A percentile compares a stretch with the other conserved stretches of the same genome.
These are phyloP conservation scores for Penicillium sp. DNA, from an alignment of 2,329 filamentous ascomycete species.

Conservation along the genomic window DNA sequence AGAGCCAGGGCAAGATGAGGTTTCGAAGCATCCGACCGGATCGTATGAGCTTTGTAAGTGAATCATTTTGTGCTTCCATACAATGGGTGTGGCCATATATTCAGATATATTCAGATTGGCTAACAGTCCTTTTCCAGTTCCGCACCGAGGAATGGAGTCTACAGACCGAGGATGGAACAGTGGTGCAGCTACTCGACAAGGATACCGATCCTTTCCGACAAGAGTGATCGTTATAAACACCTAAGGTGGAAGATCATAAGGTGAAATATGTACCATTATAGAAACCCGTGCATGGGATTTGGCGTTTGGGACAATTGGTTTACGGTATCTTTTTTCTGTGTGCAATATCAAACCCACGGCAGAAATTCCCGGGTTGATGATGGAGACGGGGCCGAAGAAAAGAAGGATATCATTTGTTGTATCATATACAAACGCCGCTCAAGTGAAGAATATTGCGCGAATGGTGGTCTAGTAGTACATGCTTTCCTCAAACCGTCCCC, in stretches of 20 bases:
- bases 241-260: no score
- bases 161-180: constrained; percentile 58
- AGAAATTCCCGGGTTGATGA: constrained; percentile 1
- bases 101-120: neutral
- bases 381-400: constrained; percentile 9
- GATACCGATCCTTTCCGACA: constrained; percentile 63
- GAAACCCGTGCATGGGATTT: constrained; percentile 18
- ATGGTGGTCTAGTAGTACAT: constrained; percentile 39
- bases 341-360: constrained; percentile 1
- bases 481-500: constrained; percentile 13
- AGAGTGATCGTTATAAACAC: constrained; percentile 29
- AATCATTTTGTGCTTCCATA: neutral
- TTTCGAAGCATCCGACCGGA: constrained; percentile 71
- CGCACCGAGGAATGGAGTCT: constrained; percentile 89
- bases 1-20: constrained; percentile 64
- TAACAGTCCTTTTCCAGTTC: constrained; percentile 50
- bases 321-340: constrained; percentile 2
- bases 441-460: constrained; percentile 29
- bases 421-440: constrained; percentile 39
- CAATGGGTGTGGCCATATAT: neutral
- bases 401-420: constrained; percentile 39
- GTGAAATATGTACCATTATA: constrained; percentile 31
- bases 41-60: constrained; percentile 54
- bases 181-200: constrained; percentile 70
- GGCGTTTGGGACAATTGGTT: constrained; percentile 20